Percentiles rank a stretch among this genome's conserved stretches.
phyloP scores from a whole-genome alignment of 164 flowering plant species.

The Dillenia turbinata region DNA sequence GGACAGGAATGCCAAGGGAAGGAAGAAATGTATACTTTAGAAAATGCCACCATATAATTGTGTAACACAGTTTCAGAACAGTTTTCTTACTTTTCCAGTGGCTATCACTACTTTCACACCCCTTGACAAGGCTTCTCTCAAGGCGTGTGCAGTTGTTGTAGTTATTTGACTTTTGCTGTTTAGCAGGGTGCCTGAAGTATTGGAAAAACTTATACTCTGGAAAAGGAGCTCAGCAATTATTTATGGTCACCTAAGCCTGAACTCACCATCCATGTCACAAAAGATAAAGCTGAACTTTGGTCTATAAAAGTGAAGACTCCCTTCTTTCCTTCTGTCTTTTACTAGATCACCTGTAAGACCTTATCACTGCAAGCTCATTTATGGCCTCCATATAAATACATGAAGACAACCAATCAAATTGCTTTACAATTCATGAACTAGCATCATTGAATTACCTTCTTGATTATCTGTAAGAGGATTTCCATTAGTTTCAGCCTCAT shows the following conservation, averaged over 20 bases:
- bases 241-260: background rate
- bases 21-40: background rate
- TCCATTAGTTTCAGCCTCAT: conserved; percentile 44
- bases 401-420: background rate
- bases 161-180: conserved; percentile 81
- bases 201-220: background rate
- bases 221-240: background rate
- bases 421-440: background rate
- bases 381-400: conserved; percentile 1
- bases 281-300: conserved; percentile 87
- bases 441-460: conserved; percentile 43
- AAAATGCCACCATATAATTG: no score
- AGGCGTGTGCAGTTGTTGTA: conserved; percentile 56
- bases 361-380: conserved; percentile 22
- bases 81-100: conserved; percentile 81
- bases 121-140: conserved; percentile 76
- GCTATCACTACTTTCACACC: conserved; percentile 89
- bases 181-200: conserved; percentile 69
- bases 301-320: conserved; percentile 75
- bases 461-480: conserved; percentile 25
- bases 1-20: conserved; percentile 1
- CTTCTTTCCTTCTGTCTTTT: conserved; percentile 80
- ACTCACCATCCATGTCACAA: conserved; percentile 99
- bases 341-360: conserved; percentile 36
- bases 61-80: background rate